Evolutionary conservation across 1,139 yeast species (phyloP).

Genomic region (Kodamaea fungicola): DNA sequence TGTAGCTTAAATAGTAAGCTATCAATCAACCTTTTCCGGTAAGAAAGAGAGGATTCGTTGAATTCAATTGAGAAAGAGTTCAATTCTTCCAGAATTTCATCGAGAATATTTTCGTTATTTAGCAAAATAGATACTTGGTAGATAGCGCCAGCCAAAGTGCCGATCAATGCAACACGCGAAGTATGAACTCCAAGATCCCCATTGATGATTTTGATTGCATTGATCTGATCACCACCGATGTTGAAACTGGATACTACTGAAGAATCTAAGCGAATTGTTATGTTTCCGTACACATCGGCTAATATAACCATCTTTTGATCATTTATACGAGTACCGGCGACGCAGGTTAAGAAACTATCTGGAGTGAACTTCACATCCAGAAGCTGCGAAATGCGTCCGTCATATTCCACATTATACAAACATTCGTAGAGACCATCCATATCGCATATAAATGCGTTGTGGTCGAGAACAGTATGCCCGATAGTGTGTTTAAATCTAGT

Average conservation of each 20-base stretch:
- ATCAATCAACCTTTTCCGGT: slow-evolving; percentile 2
- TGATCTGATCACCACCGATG: slow-evolving; percentile 30
- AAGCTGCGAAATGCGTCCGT: neutral
- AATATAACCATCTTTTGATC: slow-evolving; percentile 9
- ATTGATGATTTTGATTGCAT: slow-evolving; percentile 14
- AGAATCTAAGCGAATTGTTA: slow-evolving; percentile 10
- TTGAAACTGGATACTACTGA: slow-evolving; percentile 14
- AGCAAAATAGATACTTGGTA: slow-evolving; percentile 13
- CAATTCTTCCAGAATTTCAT: slow-evolving; percentile 16
- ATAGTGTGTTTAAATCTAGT: neutral
- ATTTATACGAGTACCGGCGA: neutral
- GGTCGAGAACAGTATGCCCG: slow-evolving; percentile 4
- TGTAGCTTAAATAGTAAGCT: slow-evolving; percentile 4
- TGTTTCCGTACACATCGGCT: slow-evolving; percentile 34
- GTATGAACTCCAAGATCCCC: slow-evolving; percentile 4
- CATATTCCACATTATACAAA: slow-evolving; percentile 1
- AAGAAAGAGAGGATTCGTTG: slow-evolving; percentile 3
- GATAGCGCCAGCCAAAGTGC: slow-evolving; percentile 37
- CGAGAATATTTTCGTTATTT: slow-evolving; percentile 10
- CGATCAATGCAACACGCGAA: slow-evolving; percentile 21
- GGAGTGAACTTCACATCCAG: neutral
- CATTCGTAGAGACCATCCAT: slow-evolving; percentile 5
- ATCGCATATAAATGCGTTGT: slow-evolving; percentile 4
- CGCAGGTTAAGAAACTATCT: slow-evolving; percentile 6
- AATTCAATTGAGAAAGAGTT: slow-evolving; percentile 10